These are phyloP conservation scores for Polytolypa hystricis DNA, from an alignment of 2,329 filamentous ascomycete genomes.

Conservation along the genomic window DNA sequence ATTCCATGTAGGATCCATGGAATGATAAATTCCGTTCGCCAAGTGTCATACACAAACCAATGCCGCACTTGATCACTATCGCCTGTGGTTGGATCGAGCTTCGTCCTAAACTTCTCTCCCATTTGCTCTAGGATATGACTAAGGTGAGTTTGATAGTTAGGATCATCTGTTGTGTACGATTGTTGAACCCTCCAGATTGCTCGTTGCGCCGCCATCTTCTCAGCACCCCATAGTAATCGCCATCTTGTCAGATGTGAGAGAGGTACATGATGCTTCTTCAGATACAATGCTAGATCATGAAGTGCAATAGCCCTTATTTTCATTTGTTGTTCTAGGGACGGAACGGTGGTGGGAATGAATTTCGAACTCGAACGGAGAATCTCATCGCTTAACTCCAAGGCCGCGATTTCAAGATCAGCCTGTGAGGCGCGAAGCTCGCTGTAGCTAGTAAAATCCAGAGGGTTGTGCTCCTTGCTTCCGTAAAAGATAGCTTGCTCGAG, in stretches of 20 bases:
- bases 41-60: conserved; percentile 72
- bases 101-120: conserved; percentile 63
- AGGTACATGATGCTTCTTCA: conserved; percentile 51
- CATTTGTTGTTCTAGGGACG: conserved; percentile 73
- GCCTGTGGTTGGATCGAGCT: conserved; percentile 51
- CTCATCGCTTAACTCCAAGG: conserved; percentile 65
- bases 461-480: conserved; percentile 67
- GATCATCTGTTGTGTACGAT: conserved; percentile 44
- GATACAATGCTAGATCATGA: conserved; percentile 59
- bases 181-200: conserved; percentile 76
- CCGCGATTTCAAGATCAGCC: conserved; percentile 64
- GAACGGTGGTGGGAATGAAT: conserved; percentile 60
- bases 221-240: conserved; percentile 76
- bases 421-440: conserved; percentile 55
- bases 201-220: conserved; percentile 73
- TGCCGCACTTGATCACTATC: conserved; percentile 71
- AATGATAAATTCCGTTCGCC: conserved; percentile 60
- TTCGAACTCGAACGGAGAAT: conserved; percentile 67
- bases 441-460: conserved; percentile 70
- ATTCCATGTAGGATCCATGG: conserved; percentile 70
- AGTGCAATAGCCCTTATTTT: conserved; percentile 61
- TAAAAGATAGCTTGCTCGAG: conserved; percentile 94
- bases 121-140: conserved; percentile 65
- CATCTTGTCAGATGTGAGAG: conserved; percentile 62
- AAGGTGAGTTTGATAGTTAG: conserved; percentile 58